These are phyloP conservation scores for Aspergillus sp. DNA, from an alignment of 2,329 filamentous ascomycete species.

Conservation along the genomic window DNA sequence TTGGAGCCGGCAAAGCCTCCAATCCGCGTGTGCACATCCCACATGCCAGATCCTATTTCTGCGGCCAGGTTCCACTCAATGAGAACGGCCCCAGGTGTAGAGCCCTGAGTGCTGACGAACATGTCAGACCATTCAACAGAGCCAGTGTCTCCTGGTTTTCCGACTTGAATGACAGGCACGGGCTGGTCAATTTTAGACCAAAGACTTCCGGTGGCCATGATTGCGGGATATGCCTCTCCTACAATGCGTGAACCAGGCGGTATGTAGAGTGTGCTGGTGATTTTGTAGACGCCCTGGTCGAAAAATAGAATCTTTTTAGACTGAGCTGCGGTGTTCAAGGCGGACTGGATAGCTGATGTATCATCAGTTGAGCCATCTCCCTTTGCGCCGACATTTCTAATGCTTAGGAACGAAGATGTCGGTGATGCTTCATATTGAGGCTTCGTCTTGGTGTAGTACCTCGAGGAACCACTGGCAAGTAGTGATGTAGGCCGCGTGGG, in stretches of 20 bases:
- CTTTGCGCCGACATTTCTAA: constrained; percentile 37
- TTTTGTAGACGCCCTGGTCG: constrained; percentile 52
- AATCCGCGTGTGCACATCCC: constrained; percentile 51
- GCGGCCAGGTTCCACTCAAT: constrained; percentile 68
- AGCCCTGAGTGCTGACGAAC: constrained; percentile 64
- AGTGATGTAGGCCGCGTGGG: constrained; percentile 41
- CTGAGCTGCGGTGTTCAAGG: constrained; percentile 49
- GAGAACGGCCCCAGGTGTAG: constrained; percentile 63
- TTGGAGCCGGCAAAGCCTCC: constrained; percentile 49
- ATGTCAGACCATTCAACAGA: constrained; percentile 68
- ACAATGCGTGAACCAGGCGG: constrained; percentile 49
- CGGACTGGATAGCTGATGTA: constrained; percentile 54
- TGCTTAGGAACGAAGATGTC: constrained; percentile 39
- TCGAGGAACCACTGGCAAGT: constrained; percentile 35
- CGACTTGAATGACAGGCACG: constrained; percentile 63
- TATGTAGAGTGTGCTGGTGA: constrained; percentile 44
- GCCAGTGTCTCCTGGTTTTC: constrained; percentile 58
- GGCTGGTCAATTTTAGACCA: constrained; percentile 57
- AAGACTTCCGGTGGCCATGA: constrained; percentile 52
- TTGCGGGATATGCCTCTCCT: constrained; percentile 53
- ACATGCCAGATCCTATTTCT: constrained; percentile 47
- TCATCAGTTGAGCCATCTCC: constrained; percentile 58
- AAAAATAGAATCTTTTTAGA: constrained; percentile 52
- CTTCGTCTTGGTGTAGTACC: constrained; percentile 47
- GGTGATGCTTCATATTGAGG: constrained; percentile 47